Conservation (phyloP, 148 eudicot genomes). For the Arctostaphylos glauca region DNA sequence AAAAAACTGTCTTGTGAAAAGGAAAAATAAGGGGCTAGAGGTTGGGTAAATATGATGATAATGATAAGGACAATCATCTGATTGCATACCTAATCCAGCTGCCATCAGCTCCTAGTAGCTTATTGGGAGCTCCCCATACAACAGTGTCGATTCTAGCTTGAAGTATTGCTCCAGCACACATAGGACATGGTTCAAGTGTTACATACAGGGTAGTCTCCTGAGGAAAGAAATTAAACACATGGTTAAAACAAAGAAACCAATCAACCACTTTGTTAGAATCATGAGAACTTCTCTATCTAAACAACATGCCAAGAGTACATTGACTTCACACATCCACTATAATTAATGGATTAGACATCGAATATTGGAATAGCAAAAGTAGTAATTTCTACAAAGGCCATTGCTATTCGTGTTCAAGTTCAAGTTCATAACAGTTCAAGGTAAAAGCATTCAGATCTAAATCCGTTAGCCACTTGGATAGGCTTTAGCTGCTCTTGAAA, state of each 20-base stretch:
- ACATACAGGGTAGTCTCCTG: slow-evolving; percentile 89
- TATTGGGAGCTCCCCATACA: slow-evolving; percentile 99
- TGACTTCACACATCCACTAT: not conserved
- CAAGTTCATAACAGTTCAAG: not conserved
- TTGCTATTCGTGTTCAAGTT: not conserved
- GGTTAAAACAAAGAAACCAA: not conserved
- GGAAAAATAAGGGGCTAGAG: not conserved
- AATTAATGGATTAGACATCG: not conserved
- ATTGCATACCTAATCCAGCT: slow-evolving; percentile 87
- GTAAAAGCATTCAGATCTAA: too few relatives aligned
- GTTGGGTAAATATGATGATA: not conserved
- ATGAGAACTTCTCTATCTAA: not conserved
- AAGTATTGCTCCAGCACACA: slow-evolving; percentile 99
- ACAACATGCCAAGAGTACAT: not conserved
- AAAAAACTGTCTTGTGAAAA: not conserved
- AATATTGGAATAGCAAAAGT: not conserved
- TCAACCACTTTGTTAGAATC: not conserved
- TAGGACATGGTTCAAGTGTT: slow-evolving; percentile 94
- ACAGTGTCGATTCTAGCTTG: slow-evolving; percentile 82
- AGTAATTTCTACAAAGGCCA: not conserved
- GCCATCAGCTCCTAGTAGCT: slow-evolving; percentile 99
- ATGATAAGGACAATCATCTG: not conserved
- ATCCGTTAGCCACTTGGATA: not conserved
- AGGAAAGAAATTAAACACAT: not conserved
- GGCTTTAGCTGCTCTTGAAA: not conserved